Percentiles rank a stretch among this genome's conserved stretches.
These are phyloP conservation scores for Cyberlindnera japonica DNA, from an alignment of 805 yeast genomes.

Conservation along the genomic window DNA sequence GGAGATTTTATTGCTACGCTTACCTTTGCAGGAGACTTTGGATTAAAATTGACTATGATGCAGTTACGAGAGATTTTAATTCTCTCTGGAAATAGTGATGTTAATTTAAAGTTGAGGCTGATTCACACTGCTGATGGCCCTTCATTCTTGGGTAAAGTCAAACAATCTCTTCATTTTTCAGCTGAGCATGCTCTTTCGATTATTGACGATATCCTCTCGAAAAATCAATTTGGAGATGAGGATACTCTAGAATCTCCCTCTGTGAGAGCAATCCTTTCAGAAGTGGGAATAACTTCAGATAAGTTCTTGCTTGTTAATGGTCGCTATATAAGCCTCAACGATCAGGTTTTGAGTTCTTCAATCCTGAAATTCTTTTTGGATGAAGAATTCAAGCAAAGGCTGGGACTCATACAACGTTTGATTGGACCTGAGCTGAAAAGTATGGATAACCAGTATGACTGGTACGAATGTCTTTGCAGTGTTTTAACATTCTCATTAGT, in stretches of 20 bases:
- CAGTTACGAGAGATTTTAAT: constrained; percentile 42
- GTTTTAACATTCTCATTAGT: too few relatives aligned
- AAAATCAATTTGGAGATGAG: constrained; percentile 14
- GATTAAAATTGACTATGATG: constrained; percentile 31
- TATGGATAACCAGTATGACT: constrained; percentile 31
- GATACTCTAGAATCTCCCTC: constrained; percentile 3
- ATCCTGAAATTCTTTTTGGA: constrained; percentile 39
- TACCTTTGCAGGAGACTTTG: constrained; percentile 60
- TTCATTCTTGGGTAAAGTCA: constrained; percentile 19
- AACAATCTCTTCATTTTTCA: constrained; percentile 18
- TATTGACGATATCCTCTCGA: constrained; percentile 11
- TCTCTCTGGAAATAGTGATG: constrained; percentile 23
- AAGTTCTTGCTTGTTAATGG: constrained; percentile 52
- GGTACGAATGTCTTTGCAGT: constrained; percentile 46
- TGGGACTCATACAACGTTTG: constrained; percentile 31
- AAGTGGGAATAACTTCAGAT: constrained; percentile 32
- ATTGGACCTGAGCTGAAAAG: constrained; percentile 17
- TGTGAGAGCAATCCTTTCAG: constrained; percentile 26
- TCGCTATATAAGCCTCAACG: constrained; percentile 40
- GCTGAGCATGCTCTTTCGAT: constrained; percentile 15
- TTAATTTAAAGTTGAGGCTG: constrained; percentile 37
- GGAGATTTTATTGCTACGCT: constrained; percentile 31
- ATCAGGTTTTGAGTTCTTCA: constrained; percentile 20
- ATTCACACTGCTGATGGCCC: constrained; percentile 28
- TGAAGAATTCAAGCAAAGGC: constrained; percentile 46